Conservation (phyloP, 352 stramenopile genomes). For the Bremia lactucae region DNA sequence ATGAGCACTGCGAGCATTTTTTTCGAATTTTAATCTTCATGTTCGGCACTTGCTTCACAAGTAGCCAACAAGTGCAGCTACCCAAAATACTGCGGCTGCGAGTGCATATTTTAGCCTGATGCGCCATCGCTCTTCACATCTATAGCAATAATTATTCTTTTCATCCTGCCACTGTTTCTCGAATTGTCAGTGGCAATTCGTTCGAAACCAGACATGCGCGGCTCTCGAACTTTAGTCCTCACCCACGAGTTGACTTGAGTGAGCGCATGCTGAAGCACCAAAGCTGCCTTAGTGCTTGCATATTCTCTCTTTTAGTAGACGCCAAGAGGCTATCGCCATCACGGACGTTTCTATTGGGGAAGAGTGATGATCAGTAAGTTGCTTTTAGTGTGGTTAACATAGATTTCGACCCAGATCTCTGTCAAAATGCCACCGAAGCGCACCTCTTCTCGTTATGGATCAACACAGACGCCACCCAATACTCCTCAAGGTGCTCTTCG, state of each 20-base stretch:
- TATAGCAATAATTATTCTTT: too few species aligned
- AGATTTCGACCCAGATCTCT: too few species aligned
- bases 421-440: neutral
- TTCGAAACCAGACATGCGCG: slow-evolving; percentile 18
- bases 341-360: too few species aligned
- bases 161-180: too few species aligned
- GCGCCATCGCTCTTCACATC: too few species aligned
- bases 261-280: slow-evolving; percentile 13
- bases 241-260: slow-evolving; percentile 7
- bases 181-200: slow-evolving; percentile 13
- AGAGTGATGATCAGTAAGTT: slow-evolving; percentile 16
- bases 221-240: slow-evolving; percentile 11
- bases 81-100: slow-evolving; percentile 23
- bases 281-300: slow-evolving; percentile 5
- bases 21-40: too few species aligned
- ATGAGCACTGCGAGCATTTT: too few species aligned
- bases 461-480: slow-evolving; percentile 4
- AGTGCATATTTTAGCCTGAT: slow-evolving; percentile 29
- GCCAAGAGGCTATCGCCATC: too few species aligned
- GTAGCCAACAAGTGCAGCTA: slow-evolving; percentile 25
- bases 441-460: neutral
- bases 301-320: slow-evolving; percentile 3
- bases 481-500: slow-evolving; percentile 11
- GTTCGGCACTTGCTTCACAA: slow-evolving; percentile 11
- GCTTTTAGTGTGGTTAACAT: slow-evolving; percentile 6